Conservation (phyloP, 306 rosid species). For the Rosa chinensis region DNA sequence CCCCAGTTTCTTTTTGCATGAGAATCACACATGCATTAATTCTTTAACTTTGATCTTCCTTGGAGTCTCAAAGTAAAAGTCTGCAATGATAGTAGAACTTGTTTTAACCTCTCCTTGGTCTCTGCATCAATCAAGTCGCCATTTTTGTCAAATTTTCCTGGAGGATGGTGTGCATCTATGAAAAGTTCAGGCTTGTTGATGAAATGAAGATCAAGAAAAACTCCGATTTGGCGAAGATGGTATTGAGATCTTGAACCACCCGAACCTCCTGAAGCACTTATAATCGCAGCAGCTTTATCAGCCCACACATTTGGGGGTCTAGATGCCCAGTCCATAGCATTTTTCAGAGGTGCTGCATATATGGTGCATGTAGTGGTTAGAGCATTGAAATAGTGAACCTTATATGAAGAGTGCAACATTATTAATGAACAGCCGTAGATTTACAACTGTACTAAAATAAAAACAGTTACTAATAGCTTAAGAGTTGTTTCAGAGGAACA, state of each 20-base stretch:
- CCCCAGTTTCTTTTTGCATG: not conserved
- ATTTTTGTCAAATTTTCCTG: conserved; percentile 57
- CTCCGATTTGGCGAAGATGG: conserved; percentile 89
- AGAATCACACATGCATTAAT: not conserved
- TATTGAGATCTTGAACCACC: conserved; percentile 73
- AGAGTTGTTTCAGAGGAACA: too few species aligned
- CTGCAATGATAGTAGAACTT: conserved; percentile 55
- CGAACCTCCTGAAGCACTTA: conserved; percentile 74
- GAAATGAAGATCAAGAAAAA: conserved; percentile 81
- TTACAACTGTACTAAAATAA: too few species aligned
- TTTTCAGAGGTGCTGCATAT: conserved; percentile 59
- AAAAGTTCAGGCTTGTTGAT: conserved; percentile 87
- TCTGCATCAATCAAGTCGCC: conserved; percentile 64
- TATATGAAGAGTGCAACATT: not conserved
- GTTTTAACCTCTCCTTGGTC: conserved; percentile 39
- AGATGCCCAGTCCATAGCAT: conserved; percentile 84
- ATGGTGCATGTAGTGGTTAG: not conserved
- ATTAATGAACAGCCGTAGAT: too few species aligned
- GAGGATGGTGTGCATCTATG: conserved; percentile 56
- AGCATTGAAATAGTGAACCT: not conserved
- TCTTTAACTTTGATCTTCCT: conserved; percentile 17
- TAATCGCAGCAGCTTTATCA: conserved; percentile 74
- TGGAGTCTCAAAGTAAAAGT: conserved; percentile 54
- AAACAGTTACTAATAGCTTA: too few species aligned
- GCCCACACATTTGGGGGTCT: conserved; percentile 88